Conservation (phyloP, 2,329 filamentous ascomycete species). For the Calonectria pteridis region DNA sequence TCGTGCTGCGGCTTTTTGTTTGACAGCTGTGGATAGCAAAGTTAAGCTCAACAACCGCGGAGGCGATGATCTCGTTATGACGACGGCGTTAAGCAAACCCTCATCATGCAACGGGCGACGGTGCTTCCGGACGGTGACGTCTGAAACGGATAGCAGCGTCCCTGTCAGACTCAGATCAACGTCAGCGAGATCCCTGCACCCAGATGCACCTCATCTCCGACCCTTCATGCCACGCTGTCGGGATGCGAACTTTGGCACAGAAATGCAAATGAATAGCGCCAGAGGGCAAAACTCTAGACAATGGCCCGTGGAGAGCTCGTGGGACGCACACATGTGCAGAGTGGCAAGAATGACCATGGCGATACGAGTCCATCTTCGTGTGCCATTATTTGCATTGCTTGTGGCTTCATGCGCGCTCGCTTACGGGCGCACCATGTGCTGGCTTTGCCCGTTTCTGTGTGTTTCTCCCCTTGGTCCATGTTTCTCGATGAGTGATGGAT, state of each 20-base stretch:
- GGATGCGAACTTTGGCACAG: constrained; percentile 13
- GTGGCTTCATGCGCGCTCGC: background rate
- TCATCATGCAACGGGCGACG: constrained; percentile 27
- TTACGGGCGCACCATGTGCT: background rate
- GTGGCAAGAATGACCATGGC: background rate
- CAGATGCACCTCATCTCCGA: constrained; percentile 45
- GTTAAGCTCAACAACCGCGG: background rate
- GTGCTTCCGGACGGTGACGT: constrained; percentile 44
- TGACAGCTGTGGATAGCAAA: background rate
- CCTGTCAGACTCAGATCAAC: constrained; percentile 45
- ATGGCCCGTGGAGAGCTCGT: background rate
- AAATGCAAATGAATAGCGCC: constrained; percentile 12
- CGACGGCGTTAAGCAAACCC: constrained; percentile 8
- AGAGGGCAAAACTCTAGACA: constrained; percentile 8
- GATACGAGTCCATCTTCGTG: background rate
- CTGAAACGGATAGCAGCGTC: constrained; percentile 40
- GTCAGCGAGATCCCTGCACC: constrained; percentile 44
- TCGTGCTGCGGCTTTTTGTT: background rate
- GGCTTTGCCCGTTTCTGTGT: background rate
- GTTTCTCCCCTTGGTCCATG: background rate
- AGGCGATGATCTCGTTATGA: background rate
- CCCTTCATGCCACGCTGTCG: constrained; percentile 37
- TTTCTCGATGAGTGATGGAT: background rate
- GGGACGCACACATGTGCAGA: background rate
- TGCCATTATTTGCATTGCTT: background rate